A percentile compares a stretch with the other conserved stretches of the same genome.
These are phyloP conservation scores for Melampsora americana DNA, from an alignment of 1,284 basidiomycete genomes.

Conservation along the genomic window DNA sequence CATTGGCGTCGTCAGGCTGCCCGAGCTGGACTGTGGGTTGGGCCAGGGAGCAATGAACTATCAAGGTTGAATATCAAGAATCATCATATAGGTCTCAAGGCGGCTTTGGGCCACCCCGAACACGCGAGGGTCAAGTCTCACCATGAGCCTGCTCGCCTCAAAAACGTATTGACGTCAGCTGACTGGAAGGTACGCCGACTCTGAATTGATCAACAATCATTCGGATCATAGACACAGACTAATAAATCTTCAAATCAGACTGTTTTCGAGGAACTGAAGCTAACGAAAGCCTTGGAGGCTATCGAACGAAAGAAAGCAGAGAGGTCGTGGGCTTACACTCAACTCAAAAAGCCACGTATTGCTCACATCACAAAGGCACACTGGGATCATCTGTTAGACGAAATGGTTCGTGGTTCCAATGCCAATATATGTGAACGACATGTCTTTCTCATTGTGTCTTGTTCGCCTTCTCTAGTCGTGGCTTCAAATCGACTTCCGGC, in stretches of 20 bases:
- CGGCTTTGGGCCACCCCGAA: conserved; percentile 10
- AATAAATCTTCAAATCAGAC: conserved; percentile 35
- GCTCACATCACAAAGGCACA: conserved; percentile 79
- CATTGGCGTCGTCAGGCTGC: conserved; percentile 25
- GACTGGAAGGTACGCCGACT: conserved; percentile 48
- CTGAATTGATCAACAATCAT: conserved; percentile 34
- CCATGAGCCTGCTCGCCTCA: conserved; percentile 18
- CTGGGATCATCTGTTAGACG: conserved; percentile 94
- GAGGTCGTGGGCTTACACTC: conserved; percentile 85
- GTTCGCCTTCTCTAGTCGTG: conserved; percentile 68
- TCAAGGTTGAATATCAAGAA: conserved; percentile 32
- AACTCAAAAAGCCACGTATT: conserved; percentile 87
- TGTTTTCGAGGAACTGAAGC: conserved; percentile 45
- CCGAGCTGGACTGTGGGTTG: conserved; percentile 38
- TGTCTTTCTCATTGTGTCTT: neutral
- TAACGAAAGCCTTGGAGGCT: conserved; percentile 71
- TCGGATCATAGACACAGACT: conserved; percentile 6
- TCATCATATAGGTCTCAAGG: conserved; percentile 34
- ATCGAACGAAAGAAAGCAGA: conserved; percentile 79
- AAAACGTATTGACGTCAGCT: conserved; percentile 48
- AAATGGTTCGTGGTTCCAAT: conserved; percentile 68
- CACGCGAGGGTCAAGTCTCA: neutral
- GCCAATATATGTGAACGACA: neutral
- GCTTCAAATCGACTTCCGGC: conserved; percentile 91
- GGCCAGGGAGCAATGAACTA: conserved; percentile 28